Evolutionary conservation across 257 asterid species (phyloP), one percentile per base, ranked within the genome.

Genomic region (Plantago ovata): DNA sequence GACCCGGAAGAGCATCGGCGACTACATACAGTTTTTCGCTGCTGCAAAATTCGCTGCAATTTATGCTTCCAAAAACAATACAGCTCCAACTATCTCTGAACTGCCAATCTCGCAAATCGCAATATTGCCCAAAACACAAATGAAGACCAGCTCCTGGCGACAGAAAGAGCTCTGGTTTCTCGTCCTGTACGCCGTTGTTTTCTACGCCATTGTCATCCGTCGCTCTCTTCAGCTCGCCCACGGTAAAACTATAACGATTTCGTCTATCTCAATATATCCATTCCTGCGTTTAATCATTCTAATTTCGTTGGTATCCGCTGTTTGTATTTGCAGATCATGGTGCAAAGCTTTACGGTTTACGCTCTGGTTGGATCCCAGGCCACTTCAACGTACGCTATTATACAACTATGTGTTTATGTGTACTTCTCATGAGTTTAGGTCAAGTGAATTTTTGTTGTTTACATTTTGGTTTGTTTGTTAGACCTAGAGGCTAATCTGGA

Each of bases 181-280:
- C 61, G 38, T 81, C 54, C 56, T 74, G 11, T 92, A 85, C 70
- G 97, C 89, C 49, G 46, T 65, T 56, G 65, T 70, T 60, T 88
- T 92, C 81, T 88, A 92, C 68, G 32, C 61, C 44, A 61, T 85
- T 42, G 70, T 80, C 63, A 76, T 88, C 69, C 87, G 73, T 28
- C 95, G 98, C 69, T 84, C 97, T 54, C 89, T 92, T 22, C 89
- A 81, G 72, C 95, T 92, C 62, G 79, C 97, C 42, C 84, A 67
- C 24, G 96, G 98, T 90, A 65, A 58, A 4, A 13, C 10, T 13
- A 9, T 38, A 0, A 19, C 8, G 6, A 3, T 1, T 13, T 16
- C n/a, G 22, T 61, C 23, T 33, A 2, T 39, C 13, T 13, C 15
- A 7, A 2, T 10, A 16, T 7, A 10, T 12, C n/a, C n/a, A 41